These are phyloP conservation scores for Hirschfeldia incana DNA, from an alignment of 345 rosid genomes.

Conservation along the genomic window DNA sequence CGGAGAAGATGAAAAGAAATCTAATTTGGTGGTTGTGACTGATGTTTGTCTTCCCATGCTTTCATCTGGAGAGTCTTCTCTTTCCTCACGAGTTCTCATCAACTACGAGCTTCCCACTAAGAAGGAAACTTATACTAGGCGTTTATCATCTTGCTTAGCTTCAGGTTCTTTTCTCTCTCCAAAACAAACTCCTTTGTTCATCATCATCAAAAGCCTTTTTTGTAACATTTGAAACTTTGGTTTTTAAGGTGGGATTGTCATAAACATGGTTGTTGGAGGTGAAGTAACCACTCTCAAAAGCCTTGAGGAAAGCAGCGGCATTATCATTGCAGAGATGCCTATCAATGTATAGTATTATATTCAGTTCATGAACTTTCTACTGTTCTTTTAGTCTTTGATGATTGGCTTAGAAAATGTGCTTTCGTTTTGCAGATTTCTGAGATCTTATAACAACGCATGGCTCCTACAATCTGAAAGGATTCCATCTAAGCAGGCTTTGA, in stretches of 20 bases:
- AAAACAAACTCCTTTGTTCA: background rate
- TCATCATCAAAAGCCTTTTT: constrained; percentile 16
- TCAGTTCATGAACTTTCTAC: background rate
- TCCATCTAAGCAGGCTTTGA: background rate
- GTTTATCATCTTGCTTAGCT: constrained; percentile 75
- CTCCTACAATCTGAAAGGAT: constrained; percentile 1
- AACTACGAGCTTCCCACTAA: constrained; percentile 81
- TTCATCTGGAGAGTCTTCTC: constrained; percentile 63
- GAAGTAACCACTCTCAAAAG: constrained; percentile 79
- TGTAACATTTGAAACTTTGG: background rate
- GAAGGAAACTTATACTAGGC: constrained; percentile 86
- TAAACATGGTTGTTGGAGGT: constrained; percentile 94
- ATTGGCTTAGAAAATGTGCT: constrained; percentile 14
- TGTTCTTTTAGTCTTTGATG: background rate
- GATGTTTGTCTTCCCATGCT: constrained; percentile 80
- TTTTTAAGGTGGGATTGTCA: constrained; percentile 76
- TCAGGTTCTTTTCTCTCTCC: constrained; percentile 52
- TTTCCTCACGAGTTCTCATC: constrained; percentile 71
- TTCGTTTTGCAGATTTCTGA: constrained; percentile 72
- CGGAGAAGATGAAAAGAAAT: constrained; percentile 44
- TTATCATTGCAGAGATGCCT: constrained; percentile 88
- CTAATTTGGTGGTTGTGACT: constrained; percentile 68
- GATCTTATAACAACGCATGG: constrained; percentile 52
- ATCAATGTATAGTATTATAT: constrained; percentile 50
- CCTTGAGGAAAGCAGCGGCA: constrained; percentile 69